Percentiles rank a stretch among this genome's conserved stretches.
Conservation (phyloP, 768 basidiomycete genomes). For the Mycena galericulata region DNA sequence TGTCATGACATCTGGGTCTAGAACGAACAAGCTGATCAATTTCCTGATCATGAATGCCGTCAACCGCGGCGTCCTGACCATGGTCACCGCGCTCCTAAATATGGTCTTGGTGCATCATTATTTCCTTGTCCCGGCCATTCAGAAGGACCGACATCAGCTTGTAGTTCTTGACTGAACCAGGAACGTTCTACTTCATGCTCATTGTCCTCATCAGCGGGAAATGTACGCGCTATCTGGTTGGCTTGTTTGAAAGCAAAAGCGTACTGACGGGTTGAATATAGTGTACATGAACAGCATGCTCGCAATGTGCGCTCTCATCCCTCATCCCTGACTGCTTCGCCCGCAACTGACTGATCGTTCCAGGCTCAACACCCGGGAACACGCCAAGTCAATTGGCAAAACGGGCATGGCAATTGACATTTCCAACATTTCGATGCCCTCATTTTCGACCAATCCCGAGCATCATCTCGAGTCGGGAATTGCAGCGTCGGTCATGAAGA, state of each 20-base stretch:
- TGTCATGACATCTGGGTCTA: neutral
- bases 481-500: no score
- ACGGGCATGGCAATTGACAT: no score
- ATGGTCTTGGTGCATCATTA: slow-evolving; percentile 10
- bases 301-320: slow-evolving; percentile 16
- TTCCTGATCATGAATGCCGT: slow-evolving; percentile 21
- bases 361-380: no score
- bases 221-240: slow-evolving; percentile 1
- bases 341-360: no score
- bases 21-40: slow-evolving; percentile 17
- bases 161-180: slow-evolving; percentile 21
- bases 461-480: no score
- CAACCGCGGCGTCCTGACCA: slow-evolving; percentile 23
- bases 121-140: neutral
- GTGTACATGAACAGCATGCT: slow-evolving; percentile 30
- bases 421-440: no score
- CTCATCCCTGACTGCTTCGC: no score
- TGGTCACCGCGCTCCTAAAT: slow-evolving; percentile 20
- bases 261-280: neutral
- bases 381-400: no score
- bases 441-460: no score
- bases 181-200: slow-evolving; percentile 25
- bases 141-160: neutral
- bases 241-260: neutral
- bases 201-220: slow-evolving; percentile 19